Base-by-base conservation (phyloP, 2,329 filamentous ascomycete genomes). In the Stagonosporopsis tanaceti region DNA sequence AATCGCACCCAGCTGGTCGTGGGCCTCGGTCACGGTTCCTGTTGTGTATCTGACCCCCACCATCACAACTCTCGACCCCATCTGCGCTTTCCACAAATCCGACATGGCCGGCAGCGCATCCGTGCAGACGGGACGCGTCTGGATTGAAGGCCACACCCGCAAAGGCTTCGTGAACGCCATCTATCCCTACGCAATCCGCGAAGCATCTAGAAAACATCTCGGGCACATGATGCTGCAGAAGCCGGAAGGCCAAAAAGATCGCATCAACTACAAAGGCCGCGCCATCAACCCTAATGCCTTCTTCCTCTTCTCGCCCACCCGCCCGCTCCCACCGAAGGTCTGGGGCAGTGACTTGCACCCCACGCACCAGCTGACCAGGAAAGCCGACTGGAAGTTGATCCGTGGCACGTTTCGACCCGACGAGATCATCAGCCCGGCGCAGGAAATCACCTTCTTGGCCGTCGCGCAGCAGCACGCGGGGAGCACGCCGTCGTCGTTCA, bases 1-100 rank as follows among this genome's bases (percentile, higher is more conserved):
- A 6, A 2, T 51, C 7, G 48, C 48, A 24, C 40, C 48, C n/a
- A 51, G 48, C 24, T 51, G 48, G 48, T 51, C 48, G 0, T 51
- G 48, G 40, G 48, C 48, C 27, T 51, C 48, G 1, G 40, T 51
- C 2, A 51, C 48, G 6, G 48, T 40, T 8, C 48, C 48, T 12
- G 32, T 51, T 3, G 32, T 51, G 12, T 51, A 51, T 15, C 17
- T 20, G 15, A 38, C 15, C 4, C 39, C 24, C n/a, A 30, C 24
- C 15, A 15, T 51, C 15, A 44, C 28, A 6, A 9, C 15, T 11
- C 39, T 51, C 7, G 48, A 51, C 22, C 9, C 17, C 4, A 17
- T 27, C 27, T 47, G 44, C 32, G 6, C 15, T 6, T 9, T 47
- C 8, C 32, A 7, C 15, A 14, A 20, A n/a, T 22, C 6, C 20